Conservation (phyloP, 2,329 filamentous ascomycete species). For the Pseudocercospora ulei region DNA sequence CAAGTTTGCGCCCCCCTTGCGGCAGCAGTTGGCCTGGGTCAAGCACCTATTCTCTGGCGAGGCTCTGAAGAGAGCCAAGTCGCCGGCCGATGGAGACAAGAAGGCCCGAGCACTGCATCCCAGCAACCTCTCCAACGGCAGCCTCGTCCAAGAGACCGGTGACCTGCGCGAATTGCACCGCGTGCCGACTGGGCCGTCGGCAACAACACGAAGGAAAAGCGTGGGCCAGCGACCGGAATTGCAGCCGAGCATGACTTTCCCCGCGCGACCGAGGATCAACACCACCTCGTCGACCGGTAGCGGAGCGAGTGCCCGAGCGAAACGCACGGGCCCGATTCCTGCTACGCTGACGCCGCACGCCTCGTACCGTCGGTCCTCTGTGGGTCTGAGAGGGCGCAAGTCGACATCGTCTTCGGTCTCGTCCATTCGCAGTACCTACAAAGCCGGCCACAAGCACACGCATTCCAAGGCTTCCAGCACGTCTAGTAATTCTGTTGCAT, state of each 20-base stretch:
- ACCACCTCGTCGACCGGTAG: conserved; percentile 36
- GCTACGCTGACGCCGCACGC: conserved; percentile 80
- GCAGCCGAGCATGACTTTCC: conserved; percentile 35
- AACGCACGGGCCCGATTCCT: conserved; percentile 52
- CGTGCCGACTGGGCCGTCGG: conserved; percentile 30
- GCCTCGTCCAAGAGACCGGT: conserved; percentile 17
- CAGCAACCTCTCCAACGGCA: conserved; percentile 18
- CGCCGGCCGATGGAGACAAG: conserved; percentile 37
- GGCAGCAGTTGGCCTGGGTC: conserved; percentile 57
- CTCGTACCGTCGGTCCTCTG: conserved; percentile 71
- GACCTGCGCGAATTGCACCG: conserved; percentile 32
- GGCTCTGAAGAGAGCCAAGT: conserved; percentile 53
- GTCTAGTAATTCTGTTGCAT: conserved; percentile 60
- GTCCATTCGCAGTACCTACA: conserved; percentile 82
- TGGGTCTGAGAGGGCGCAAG: conserved; percentile 77
- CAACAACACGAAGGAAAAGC: conserved; percentile 31
- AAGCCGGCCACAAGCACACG: conserved; percentile 63
- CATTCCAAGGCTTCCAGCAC: conserved; percentile 94
- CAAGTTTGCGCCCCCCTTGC: conserved; percentile 53
- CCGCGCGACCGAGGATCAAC: conserved; percentile 38
- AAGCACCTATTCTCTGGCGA: conserved; percentile 63
- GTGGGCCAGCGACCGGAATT: conserved; percentile 36
- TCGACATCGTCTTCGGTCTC: conserved; percentile 94
- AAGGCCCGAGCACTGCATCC: conserved; percentile 18
- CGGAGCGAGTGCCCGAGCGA: conserved; percentile 28